These are phyloP conservation scores for Rubroshorea leprosula DNA, from an alignment of 345 rosid genomes.

Conservation along the genomic window DNA sequence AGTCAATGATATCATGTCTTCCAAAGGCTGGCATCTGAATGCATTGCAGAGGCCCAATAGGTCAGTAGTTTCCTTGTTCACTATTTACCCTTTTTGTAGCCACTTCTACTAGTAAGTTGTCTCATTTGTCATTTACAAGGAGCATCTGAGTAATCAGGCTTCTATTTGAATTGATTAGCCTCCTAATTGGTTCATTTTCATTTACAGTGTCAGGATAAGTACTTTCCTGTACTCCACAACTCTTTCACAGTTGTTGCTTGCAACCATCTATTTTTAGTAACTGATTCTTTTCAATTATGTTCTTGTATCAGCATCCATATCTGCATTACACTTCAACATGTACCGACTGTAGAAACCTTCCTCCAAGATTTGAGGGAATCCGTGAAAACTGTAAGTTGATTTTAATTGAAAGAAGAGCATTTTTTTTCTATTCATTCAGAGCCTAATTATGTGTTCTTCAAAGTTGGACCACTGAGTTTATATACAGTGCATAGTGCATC, in stretches of 20 bases:
- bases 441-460: background rate
- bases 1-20: slow-evolving; percentile 80
- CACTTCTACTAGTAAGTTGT: background rate
- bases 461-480: too few species aligned
- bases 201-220: too few species aligned
- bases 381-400: slow-evolving; percentile 59
- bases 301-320: slow-evolving; percentile 67
- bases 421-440: background rate
- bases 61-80: slow-evolving; percentile 23
- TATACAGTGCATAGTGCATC: slow-evolving; percentile 1
- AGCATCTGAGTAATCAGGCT: too few species aligned
- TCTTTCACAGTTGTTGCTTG: too few species aligned
- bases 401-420: too few species aligned
- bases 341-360: slow-evolving; percentile 51
- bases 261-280: background rate
- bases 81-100: background rate
- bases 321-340: slow-evolving; percentile 86
- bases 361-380: slow-evolving; percentile 67
- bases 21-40: slow-evolving; percentile 95
- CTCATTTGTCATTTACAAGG: background rate
- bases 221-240: too few species aligned
- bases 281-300: slow-evolving; percentile 10
- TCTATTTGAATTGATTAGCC: too few species aligned
- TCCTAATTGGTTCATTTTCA: too few species aligned
- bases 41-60: slow-evolving; percentile 93